These are phyloP conservation scores for Bromus sterilis DNA, from an alignment of 176 grass and related monocot genomes.

Conservation along the genomic window DNA sequence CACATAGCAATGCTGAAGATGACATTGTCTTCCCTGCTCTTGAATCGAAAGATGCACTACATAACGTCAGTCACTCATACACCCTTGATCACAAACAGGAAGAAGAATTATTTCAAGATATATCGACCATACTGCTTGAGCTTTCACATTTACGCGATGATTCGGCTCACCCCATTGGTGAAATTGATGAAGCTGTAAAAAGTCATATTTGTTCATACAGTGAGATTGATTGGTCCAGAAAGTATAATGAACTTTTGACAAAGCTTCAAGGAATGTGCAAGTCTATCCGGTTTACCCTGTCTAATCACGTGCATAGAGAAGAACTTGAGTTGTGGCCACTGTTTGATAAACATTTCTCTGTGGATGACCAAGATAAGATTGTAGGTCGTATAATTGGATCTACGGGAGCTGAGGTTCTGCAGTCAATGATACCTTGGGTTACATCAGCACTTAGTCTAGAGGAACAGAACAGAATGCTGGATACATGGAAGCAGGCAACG, in stretches of 20 bases:
- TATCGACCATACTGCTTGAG: slow-evolving; percentile 52
- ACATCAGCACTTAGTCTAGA: slow-evolving; percentile 74
- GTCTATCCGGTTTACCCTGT: slow-evolving; percentile 68
- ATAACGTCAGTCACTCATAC: slow-evolving; percentile 92
- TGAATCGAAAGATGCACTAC: slow-evolving; percentile 78
- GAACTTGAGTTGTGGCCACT: slow-evolving; percentile 92
- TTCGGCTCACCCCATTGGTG: not conserved
- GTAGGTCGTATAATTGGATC: slow-evolving; percentile 87
- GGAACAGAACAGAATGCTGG: slow-evolving; percentile 72
- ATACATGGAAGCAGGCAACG: slow-evolving; percentile 72
- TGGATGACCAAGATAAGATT: slow-evolving; percentile 92
- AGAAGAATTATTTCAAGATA: slow-evolving; percentile 80
- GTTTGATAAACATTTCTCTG: slow-evolving; percentile 81
- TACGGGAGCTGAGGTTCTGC: slow-evolving; percentile 88
- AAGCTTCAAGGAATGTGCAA: slow-evolving; percentile 91
- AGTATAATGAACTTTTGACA: slow-evolving; percentile 67
- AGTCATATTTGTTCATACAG: slow-evolving; percentile 15
- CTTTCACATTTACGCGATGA: slow-evolving; percentile 45
- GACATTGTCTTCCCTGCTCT: slow-evolving; percentile 88
- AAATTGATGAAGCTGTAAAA: not conserved
- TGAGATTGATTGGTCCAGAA: slow-evolving; percentile 41
- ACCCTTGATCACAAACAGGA: slow-evolving; percentile 92
- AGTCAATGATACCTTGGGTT: slow-evolving; percentile 96
- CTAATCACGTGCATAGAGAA: slow-evolving; percentile 79
- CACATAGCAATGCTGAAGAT: slow-evolving; percentile 95